A percentile compares a stretch with the other conserved stretches of the same genome.
Evolutionary conservation across 257 asterid species (phyloP).

Genomic region (Oldenlandia corymbosa): DNA sequence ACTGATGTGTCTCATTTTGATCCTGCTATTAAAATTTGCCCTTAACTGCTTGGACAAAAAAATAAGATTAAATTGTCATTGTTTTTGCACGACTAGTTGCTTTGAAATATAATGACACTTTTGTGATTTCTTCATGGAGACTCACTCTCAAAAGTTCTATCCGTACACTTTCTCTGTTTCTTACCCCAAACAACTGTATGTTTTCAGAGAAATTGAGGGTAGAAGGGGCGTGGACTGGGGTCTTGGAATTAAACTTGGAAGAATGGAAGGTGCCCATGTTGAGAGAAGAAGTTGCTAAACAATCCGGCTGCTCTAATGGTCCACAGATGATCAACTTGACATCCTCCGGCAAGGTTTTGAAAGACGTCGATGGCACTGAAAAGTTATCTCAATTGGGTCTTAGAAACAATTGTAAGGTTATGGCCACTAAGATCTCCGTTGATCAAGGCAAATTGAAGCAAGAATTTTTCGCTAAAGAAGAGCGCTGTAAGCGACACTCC

Average conservation of each 20-base stretch:
- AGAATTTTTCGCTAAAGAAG: slow-evolving; percentile 84
- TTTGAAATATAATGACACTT: too few species aligned
- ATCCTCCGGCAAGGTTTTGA: slow-evolving; percentile 59
- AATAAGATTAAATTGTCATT: too few species aligned
- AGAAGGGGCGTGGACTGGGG: slow-evolving; percentile 92
- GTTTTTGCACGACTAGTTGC: too few species aligned
- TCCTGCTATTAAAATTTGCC: too few species aligned
- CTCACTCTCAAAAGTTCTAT: background rate
- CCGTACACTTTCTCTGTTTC: background rate
- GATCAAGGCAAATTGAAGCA: slow-evolving; percentile 61
- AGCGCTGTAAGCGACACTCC: slow-evolving; percentile 58
- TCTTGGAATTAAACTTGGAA: slow-evolving; percentile 64
- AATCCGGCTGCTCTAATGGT: slow-evolving; percentile 48
- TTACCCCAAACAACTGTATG: slow-evolving; percentile 19
- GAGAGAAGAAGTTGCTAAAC: slow-evolving; percentile 60
- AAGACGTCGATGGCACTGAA: slow-evolving; percentile 56
- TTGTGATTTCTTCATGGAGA: background rate
- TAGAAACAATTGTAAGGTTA: slow-evolving; percentile 62
- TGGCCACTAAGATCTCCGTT: slow-evolving; percentile 58
- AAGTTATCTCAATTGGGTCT: slow-evolving; percentile 73
- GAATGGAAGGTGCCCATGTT: slow-evolving; percentile 76
- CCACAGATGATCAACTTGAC: slow-evolving; percentile 59
- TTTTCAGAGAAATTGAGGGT: slow-evolving; percentile 57
- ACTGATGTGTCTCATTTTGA: too few species aligned
- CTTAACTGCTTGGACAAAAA: too few species aligned